These are phyloP conservation scores for Zostera marina DNA, from an alignment of 116 monocot genomes.

Conservation along the genomic window DNA sequence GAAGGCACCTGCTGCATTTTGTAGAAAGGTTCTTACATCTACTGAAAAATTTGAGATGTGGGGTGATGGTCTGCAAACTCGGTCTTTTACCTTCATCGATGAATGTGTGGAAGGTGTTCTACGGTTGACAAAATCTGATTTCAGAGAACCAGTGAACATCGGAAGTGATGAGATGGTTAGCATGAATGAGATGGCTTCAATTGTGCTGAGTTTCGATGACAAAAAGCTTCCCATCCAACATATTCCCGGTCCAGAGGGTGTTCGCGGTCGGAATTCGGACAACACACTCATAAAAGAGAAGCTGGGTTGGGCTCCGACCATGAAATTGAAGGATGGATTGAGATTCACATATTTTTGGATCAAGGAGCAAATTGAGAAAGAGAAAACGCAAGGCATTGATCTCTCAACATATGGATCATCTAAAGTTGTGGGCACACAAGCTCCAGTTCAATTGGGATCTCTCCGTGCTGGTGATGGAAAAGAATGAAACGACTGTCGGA, in stretches of 20 bases:
- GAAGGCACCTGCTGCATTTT: constrained; percentile 92
- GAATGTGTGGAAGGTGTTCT: constrained; percentile 95
- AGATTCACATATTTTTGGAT: constrained; percentile 94
- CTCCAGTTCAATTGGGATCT: constrained; percentile 87
- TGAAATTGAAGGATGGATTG: constrained; percentile 90
- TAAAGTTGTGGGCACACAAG: constrained; percentile 90
- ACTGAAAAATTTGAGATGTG: constrained; percentile 93
- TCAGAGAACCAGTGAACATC: constrained; percentile 92
- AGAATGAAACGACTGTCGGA: constrained; percentile 19
- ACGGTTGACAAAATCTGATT: constrained; percentile 92
- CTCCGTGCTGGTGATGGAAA: constrained; percentile 97
- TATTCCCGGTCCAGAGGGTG: constrained; percentile 98
- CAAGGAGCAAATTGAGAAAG: constrained; percentile 88
- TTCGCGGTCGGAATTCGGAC: constrained; percentile 94
- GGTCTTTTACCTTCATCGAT: constrained; percentile 94
- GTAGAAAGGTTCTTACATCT: constrained; percentile 69
- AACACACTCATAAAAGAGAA: constrained; percentile 94
- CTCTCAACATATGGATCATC: constrained; percentile 74
- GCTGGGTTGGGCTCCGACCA: constrained; percentile 95
- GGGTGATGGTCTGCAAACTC: constrained; percentile 94
- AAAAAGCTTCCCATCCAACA: constrained; percentile 90
- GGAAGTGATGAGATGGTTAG: constrained; percentile 99
- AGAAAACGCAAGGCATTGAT: constrained; percentile 54
- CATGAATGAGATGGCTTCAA: constrained; percentile 99
- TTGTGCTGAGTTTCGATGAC: constrained; percentile 78